Conservation (phyloP, 352 stramenopile species). For the Phytophthora pseudosyringae region DNA sequence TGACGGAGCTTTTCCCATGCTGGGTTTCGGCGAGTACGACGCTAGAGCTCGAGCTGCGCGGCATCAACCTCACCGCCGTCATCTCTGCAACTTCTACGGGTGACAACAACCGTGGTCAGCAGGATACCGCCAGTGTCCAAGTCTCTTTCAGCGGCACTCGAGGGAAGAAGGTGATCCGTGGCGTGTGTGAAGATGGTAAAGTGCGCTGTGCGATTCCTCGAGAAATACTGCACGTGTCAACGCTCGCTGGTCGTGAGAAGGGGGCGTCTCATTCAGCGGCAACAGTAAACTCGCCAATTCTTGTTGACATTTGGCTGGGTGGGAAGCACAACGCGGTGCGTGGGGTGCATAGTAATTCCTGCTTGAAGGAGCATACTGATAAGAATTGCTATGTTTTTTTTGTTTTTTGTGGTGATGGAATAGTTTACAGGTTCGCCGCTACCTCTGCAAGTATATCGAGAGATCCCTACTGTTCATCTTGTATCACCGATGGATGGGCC, state of each 20-base stretch:
- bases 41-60: slow-evolving; percentile 46
- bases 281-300: slow-evolving; percentile 33
- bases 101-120: slow-evolving; percentile 17
- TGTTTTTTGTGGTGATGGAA: not conserved
- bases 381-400: not conserved
- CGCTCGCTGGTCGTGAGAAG: slow-evolving; percentile 17
- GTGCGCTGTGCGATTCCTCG: slow-evolving; percentile 44
- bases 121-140: slow-evolving; percentile 33
- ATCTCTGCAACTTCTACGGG: slow-evolving; percentile 2
- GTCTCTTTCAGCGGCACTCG: slow-evolving; percentile 50
- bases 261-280: not conserved
- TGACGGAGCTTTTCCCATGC: slow-evolving; percentile 56
- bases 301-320: slow-evolving; percentile 71
- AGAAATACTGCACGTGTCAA: slow-evolving; percentile 29
- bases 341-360: not conserved
- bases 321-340: slow-evolving; percentile 58
- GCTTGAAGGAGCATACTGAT: not conserved
- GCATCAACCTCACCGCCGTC: slow-evolving; percentile 62
- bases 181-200: slow-evolving; percentile 44
- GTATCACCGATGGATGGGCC: slow-evolving; percentile 76
- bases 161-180: slow-evolving; percentile 27
- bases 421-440: slow-evolving; percentile 68
- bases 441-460: slow-evolving; percentile 57
- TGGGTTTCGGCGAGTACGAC: slow-evolving; percentile 56
- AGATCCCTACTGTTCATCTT: slow-evolving; percentile 42